These are phyloP conservation scores for Luffa acutangula DNA, from an alignment of 306 rosid species.

Conservation along the genomic window DNA sequence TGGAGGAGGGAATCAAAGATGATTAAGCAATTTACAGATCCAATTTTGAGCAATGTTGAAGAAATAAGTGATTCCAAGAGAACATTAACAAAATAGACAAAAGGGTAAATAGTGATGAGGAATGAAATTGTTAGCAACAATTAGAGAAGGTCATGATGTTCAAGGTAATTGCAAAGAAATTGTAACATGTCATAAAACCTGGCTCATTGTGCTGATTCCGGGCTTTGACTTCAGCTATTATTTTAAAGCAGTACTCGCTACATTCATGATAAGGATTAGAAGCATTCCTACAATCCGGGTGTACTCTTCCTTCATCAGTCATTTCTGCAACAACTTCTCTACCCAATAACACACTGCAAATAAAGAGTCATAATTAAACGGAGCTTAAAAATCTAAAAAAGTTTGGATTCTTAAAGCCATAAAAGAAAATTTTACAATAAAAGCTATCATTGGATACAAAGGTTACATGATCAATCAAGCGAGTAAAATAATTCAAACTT, in stretches of 20 bases:
- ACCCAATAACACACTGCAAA: neutral
- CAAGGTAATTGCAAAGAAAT: neutral
- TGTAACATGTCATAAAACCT: slow-evolving; percentile 26
- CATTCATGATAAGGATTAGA: slow-evolving; percentile 81
- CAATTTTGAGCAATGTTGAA: neutral
- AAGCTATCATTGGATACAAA: neutral
- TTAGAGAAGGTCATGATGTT: neutral
- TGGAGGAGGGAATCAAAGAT: neutral
- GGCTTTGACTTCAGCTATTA: slow-evolving; percentile 62
- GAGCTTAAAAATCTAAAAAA: neutral
- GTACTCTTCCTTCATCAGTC: slow-evolving; percentile 70
- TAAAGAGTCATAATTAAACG: neutral
- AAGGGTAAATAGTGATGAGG: neutral
- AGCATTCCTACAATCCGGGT: slow-evolving; percentile 89
- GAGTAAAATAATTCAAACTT: neutral
- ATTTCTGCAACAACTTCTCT: slow-evolving; percentile 13
- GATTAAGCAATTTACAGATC: neutral
- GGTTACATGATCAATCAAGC: neutral
- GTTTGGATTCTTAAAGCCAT: neutral
- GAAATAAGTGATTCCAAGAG: neutral
- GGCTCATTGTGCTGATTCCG: slow-evolving; percentile 27
- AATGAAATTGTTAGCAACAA: neutral
- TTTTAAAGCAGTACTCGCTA: slow-evolving; percentile 66
- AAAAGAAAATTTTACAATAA: neutral
- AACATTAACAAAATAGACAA: neutral